A percentile compares a stretch with the other conserved stretches of the same genome.
Conservation (phyloP, 305 asterid genomes). For the Fraxinus sp. region DNA sequence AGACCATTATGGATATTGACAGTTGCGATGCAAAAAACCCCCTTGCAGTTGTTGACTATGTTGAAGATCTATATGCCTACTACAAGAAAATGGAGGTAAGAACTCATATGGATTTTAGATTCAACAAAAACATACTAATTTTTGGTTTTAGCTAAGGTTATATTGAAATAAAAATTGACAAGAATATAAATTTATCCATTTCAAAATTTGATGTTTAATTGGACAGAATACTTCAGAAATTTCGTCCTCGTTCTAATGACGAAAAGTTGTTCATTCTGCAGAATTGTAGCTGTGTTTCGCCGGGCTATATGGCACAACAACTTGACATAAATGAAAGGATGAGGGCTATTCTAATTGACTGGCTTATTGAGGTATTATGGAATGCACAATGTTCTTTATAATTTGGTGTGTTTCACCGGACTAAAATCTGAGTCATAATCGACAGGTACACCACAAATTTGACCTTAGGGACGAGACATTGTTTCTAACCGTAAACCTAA, state of each 20-base stretch:
- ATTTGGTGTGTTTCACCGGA: neutral
- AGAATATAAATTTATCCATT: neutral
- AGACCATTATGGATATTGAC: constrained; percentile 67
- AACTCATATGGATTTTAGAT: neutral
- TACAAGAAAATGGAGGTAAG: constrained; percentile 80
- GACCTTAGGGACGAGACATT: constrained; percentile 81
- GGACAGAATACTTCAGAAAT: neutral
- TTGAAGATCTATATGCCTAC: constrained; percentile 61
- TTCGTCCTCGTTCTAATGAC: neutral
- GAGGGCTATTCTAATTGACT: constrained; percentile 89
- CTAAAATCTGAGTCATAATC: constrained; percentile 40
- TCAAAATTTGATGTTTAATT: neutral
- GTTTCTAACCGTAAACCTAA: constrained; percentile 73
- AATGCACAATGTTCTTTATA: neutral
- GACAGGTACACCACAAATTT: constrained; percentile 91
- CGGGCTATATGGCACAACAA: constrained; percentile 72
- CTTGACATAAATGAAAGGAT: constrained; percentile 77
- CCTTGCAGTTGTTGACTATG: constrained; percentile 67
- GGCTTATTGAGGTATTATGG: constrained; percentile 65
- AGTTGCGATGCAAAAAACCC: constrained; percentile 57
- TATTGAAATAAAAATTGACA: neutral
- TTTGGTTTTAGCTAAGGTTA: neutral
- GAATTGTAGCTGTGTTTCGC: constrained; percentile 70
- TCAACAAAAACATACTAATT: neutral
- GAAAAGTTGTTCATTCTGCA: constrained; percentile 26